Conservation (phyloP, 768 basidiomycete species). For the Tricholoma sp. region DNA sequence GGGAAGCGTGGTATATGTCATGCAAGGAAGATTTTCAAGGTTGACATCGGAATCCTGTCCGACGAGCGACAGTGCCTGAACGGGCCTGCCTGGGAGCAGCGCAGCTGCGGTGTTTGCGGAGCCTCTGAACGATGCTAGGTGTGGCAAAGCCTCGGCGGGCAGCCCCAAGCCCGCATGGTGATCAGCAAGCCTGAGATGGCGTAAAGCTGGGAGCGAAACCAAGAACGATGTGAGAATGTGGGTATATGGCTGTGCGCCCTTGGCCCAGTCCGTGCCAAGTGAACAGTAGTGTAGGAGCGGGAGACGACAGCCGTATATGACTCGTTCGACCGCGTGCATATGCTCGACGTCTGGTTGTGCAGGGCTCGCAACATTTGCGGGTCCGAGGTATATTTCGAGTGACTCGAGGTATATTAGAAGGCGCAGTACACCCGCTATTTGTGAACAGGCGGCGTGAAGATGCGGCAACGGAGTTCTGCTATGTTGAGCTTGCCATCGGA, state of each 20-base stretch:
- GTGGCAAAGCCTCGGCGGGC: conserved; percentile 38
- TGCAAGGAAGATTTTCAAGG: conserved; percentile 42
- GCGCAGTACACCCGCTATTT: conserved; percentile 32
- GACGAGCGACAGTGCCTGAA: conserved; percentile 49
- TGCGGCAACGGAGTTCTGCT: conserved; percentile 21
- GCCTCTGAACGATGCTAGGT: conserved; percentile 54
- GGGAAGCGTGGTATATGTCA: conserved; percentile 44
- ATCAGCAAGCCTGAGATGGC: conserved; percentile 43
- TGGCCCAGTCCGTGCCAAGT: conserved; percentile 41
- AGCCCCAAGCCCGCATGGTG: conserved; percentile 37
- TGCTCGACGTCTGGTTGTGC: conserved; percentile 3
- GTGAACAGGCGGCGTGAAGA: conserved; percentile 35
- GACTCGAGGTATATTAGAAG: conserved; percentile 40
- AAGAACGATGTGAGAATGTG: conserved; percentile 38
- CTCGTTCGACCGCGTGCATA: conserved; percentile 44
- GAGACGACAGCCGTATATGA: conserved; percentile 33
- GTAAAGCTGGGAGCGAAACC: conserved; percentile 32
- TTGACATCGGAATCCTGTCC: conserved; percentile 54
- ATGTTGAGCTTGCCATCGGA: conserved; percentile 49
- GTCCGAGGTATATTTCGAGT: conserved; percentile 50
- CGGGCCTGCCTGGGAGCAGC: conserved; percentile 57
- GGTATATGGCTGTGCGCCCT: conserved; percentile 38
- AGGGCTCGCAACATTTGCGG: conserved; percentile 29
- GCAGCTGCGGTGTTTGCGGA: conserved; percentile 52
- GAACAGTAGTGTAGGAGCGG: conserved; percentile 36